These are phyloP conservation scores for Trypanosomatidae sp. DNA, from an alignment of 208 protist species.

Conservation along the genomic window DNA sequence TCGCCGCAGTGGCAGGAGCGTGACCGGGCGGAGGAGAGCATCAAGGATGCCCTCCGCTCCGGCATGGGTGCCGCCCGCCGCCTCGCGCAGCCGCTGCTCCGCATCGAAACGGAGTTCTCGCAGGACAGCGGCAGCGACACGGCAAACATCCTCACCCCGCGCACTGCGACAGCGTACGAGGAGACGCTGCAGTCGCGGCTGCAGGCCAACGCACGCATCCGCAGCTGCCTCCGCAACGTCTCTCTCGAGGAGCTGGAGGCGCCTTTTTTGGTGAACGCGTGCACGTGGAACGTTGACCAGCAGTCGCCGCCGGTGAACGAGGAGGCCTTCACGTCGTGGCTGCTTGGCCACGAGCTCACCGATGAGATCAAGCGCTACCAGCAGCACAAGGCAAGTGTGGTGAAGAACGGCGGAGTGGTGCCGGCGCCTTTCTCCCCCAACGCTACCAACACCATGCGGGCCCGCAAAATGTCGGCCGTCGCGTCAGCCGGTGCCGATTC, in stretches of 20 bases:
- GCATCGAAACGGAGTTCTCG: slow-evolving; percentile 45
- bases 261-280: slow-evolving; percentile 56
- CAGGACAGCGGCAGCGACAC: slow-evolving; percentile 12
- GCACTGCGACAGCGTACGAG: slow-evolving; percentile 27
- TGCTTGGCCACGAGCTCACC: slow-evolving; percentile 46
- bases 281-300: slow-evolving; percentile 85
- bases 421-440: slow-evolving; percentile 2
- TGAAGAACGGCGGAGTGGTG: slow-evolving; percentile 6
- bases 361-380: slow-evolving; percentile 35
- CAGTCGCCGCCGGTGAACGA: slow-evolving; percentile 38
- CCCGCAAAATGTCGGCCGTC: slow-evolving; percentile 9
- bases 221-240: slow-evolving; percentile 24
- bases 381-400: slow-evolving; percentile 17
- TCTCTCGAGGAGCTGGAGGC: slow-evolving; percentile 19
- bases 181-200: slow-evolving; percentile 20
- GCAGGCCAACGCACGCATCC: slow-evolving; percentile 38
- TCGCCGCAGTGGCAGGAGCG: slow-evolving; percentile 26
- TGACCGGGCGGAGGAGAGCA: slow-evolving; percentile 24
- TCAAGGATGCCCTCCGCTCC: slow-evolving; percentile 18
- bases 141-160: slow-evolving; percentile 14
- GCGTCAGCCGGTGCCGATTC: background rate
- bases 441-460: slow-evolving; percentile 6
- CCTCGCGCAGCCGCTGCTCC: slow-evolving; percentile 37
- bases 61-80: slow-evolving; percentile 28
- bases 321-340: slow-evolving; percentile 39